Percentiles rank a stretch among this genome's conserved stretches.
Evolutionary conservation across 352 stramenopile species (phyloP).

Genomic region (Saprolegnia diclina): DNA sequence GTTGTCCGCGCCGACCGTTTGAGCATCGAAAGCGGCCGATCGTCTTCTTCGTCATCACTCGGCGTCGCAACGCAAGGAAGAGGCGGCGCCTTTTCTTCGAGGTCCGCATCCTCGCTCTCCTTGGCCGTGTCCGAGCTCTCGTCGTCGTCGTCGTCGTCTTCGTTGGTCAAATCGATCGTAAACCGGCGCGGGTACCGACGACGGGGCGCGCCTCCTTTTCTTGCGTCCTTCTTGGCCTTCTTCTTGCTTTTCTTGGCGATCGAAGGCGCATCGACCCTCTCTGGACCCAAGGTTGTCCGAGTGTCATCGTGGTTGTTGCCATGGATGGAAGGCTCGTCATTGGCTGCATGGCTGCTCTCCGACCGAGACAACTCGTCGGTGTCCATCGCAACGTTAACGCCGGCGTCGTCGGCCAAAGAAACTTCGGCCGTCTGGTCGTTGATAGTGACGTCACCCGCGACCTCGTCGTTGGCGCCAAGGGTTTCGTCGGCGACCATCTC

Average conservation of each 20-base stretch:
- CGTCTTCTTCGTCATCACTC: conserved; percentile 8
- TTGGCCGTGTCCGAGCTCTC: neutral
- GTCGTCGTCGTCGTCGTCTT: neutral
- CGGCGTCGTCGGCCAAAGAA: too few species aligned
- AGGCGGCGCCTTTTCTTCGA: neutral
- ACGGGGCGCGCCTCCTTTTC: neutral
- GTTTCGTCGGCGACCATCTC: too few species aligned
- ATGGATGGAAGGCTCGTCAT: neutral
- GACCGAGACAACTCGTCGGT: too few species aligned
- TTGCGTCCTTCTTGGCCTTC: neutral
- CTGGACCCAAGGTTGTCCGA: neutral
- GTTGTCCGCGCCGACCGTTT: too few species aligned
- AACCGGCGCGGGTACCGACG: neutral
- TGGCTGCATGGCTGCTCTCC: neutral
- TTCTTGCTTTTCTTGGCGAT: neutral
- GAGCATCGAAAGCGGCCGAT: neutral
- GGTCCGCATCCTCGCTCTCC: neutral
- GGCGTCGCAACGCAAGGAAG: neutral
- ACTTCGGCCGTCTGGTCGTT: too few species aligned
- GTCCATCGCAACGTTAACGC: too few species aligned
- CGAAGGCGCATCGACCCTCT: too few species aligned
- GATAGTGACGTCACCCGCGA: too few species aligned
- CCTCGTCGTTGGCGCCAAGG: too few species aligned
- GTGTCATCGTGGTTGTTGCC: neutral
- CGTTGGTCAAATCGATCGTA: conserved; percentile 11